These are phyloP conservation scores for Lipomyces yamadae DNA, from an alignment of 805 yeast species.

Conservation along the genomic window DNA sequence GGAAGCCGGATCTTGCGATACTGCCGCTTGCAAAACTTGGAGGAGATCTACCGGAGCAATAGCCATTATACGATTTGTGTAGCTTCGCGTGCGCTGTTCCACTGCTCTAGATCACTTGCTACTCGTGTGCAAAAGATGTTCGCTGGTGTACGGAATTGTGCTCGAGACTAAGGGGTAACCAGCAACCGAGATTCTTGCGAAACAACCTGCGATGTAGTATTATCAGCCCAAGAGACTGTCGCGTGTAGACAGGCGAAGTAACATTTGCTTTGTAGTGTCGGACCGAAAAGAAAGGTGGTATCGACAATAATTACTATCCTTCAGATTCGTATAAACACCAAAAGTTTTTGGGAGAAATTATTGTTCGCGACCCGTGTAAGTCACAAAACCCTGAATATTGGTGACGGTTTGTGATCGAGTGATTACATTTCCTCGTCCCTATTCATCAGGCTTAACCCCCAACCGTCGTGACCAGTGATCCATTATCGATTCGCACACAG, in stretches of 20 bases:
- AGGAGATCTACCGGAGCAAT: constrained; percentile 26
- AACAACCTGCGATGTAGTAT: not conserved
- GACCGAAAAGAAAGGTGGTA: no score
- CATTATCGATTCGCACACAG: not conserved
- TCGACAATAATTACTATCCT: no score
- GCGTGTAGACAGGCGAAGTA: not conserved
- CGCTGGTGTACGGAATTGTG: not conserved
- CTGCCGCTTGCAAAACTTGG: constrained; percentile 55
- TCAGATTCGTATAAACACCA: not conserved
- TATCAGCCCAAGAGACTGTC: not conserved
- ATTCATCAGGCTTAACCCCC: no score
- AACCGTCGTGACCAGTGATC: not conserved
- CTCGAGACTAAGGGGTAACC: not conserved
- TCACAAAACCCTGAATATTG: not conserved
- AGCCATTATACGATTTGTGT: constrained; percentile 18
- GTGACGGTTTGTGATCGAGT: not conserved
- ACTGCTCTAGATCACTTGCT: not conserved
- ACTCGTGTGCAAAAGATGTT: not conserved
- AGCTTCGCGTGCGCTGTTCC: not conserved
- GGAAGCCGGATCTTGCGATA: constrained; percentile 49
- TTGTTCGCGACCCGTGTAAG: no score
- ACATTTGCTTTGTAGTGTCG: not conserved
- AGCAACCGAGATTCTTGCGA: not conserved
- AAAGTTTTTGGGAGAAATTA: not conserved
- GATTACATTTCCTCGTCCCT: no score